Conservation (phyloP, 306 rosid species). For the Cicer chorassanicum region DNA sequence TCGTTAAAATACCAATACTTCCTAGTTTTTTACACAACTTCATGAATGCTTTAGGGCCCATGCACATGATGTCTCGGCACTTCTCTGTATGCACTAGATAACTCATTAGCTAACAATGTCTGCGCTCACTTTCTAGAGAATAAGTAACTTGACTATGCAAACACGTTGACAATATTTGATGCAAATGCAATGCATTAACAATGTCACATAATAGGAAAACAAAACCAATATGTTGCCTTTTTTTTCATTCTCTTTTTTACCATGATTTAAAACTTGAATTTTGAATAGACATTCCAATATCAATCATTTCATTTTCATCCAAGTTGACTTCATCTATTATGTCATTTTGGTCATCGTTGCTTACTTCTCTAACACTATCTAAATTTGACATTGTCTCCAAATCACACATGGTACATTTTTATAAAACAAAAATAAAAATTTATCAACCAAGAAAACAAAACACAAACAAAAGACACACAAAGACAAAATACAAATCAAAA, state of each 20-base stretch:
- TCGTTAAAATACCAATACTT: not conserved
- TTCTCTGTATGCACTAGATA: constrained; percentile 5
- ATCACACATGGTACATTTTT: not conserved
- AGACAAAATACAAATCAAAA: too few species aligned
- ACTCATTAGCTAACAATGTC: not conserved
- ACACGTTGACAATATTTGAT: not conserved
- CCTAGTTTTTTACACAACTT: not conserved
- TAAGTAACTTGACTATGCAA: not conserved
- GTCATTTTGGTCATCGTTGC: not conserved
- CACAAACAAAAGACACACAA: not conserved
- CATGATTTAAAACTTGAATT: not conserved
- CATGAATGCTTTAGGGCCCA: not conserved
- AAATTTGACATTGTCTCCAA: not conserved
- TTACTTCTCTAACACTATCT: not conserved
- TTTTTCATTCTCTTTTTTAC: not conserved
- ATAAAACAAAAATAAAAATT: not conserved
- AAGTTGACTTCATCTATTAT: not conserved
- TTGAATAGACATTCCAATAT: not conserved
- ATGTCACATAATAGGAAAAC: not conserved
- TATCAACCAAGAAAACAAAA: not conserved
- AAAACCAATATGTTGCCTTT: not conserved
- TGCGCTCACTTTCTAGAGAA: not conserved
- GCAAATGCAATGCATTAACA: not conserved
- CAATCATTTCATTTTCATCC: not conserved
- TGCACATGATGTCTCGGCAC: not conserved